These are phyloP conservation scores for Chlamydomonas sphaeroides DNA, from an alignment of 139 green algal genomes.

Conservation along the genomic window DNA sequence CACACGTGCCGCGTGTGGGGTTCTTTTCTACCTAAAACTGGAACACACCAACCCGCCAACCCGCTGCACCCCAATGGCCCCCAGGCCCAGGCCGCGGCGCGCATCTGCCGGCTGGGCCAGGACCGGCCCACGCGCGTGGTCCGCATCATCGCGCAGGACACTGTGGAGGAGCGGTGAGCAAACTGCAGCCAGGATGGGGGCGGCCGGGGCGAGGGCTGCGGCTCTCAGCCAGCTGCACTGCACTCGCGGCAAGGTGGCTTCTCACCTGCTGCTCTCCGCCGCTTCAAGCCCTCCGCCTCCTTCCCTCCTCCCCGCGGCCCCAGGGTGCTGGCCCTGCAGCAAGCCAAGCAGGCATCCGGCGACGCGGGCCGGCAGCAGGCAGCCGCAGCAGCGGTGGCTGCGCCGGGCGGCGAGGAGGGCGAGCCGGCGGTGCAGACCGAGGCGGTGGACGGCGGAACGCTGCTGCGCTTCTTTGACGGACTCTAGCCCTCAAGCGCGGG, in stretches of 20 bases:
- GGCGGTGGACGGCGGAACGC: slow-evolving; percentile 1
- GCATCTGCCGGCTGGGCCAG: slow-evolving; percentile 72
- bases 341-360: slow-evolving; percentile 41
- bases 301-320: neutral
- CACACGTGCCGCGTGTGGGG: too few species aligned
- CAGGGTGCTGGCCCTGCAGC: slow-evolving; percentile 47
- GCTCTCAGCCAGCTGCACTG: neutral
- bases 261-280: too few species aligned
- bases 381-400: neutral
- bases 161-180: slow-evolving; percentile 1
- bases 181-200: too few species aligned
- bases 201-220: neutral
- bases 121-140: slow-evolving; percentile 60
- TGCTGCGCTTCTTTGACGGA: slow-evolving; percentile 34
- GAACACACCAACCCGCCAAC: too few species aligned
- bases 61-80: neutral
- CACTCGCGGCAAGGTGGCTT: too few species aligned
- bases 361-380: neutral
- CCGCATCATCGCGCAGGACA: slow-evolving; percentile 42
- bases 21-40: too few species aligned
- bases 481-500: too few species aligned
- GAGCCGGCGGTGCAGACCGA: neutral
- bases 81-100: slow-evolving; percentile 67
- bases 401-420: neutral
- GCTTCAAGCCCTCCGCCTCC: neutral